phyloP scores from a whole-genome alignment of 495 filamentous ascomycete genomes.

The Amniculicola lignicola region DNA sequence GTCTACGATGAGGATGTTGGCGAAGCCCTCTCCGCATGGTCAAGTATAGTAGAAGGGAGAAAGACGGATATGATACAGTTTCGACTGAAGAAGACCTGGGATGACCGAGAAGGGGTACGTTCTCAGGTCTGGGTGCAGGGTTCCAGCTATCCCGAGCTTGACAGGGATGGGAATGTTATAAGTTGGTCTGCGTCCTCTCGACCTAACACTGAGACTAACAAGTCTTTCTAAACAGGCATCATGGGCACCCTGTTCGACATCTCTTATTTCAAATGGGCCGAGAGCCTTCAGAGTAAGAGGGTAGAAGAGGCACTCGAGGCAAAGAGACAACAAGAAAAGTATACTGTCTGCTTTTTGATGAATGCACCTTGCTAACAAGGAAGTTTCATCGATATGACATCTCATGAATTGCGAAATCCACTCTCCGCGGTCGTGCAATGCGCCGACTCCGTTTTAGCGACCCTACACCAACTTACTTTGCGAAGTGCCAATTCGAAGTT shows the following conservation, averaged over 20 bases:
- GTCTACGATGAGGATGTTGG: not conserved
- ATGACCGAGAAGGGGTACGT: conserved; percentile 2
- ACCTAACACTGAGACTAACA: too few species aligned
- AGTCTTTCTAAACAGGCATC: conserved; percentile 1
- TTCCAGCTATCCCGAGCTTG: conserved; percentile 7
- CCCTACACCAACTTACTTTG: conserved; percentile 2
- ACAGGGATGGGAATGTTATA: conserved; percentile 1
- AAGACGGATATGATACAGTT: conserved; percentile 2
- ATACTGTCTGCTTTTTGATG: too few species aligned
- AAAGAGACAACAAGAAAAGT: conserved; percentile 12
- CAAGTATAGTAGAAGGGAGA: not conserved
- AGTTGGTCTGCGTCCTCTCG: too few species aligned
- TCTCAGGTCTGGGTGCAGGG: conserved; percentile 9
- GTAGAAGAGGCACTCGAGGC: conserved; percentile 6
- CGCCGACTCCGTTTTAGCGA: conserved; percentile 13
- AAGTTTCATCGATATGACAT: conserved; percentile 21
- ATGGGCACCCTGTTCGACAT: conserved; percentile 16
- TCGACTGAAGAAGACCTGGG: conserved; percentile 10
- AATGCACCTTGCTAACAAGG: not conserved
- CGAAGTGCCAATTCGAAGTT: not conserved
- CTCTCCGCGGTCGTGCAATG: conserved; percentile 19
- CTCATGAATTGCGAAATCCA: conserved; percentile 13
- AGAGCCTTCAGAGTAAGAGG: not conserved
- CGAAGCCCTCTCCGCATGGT: not conserved
- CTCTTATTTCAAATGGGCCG: conserved; percentile 13